These are phyloP conservation scores for Monosiga brevicollis DNA, from an alignment of 78 protist genomes.

Conservation along the genomic window DNA sequence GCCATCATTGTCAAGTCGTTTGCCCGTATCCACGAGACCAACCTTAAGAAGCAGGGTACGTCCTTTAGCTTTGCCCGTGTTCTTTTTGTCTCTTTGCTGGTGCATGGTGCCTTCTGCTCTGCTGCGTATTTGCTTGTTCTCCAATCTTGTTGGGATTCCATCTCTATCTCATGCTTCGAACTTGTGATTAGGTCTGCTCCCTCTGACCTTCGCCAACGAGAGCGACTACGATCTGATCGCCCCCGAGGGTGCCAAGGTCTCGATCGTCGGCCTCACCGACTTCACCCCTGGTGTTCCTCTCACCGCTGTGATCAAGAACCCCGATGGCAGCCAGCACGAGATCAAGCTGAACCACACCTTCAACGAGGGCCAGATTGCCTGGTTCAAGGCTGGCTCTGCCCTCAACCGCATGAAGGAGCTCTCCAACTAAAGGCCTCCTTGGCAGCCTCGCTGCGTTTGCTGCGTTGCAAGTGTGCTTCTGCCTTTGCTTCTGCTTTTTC, in stretches of 20 bases:
- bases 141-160: too few species aligned
- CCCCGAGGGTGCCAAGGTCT: conserved; percentile 42
- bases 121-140: too few species aligned
- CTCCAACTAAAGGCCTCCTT: not conserved
- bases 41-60: conserved; percentile 88
- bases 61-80: not conserved
- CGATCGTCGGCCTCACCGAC: conserved; percentile 42
- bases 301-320: not conserved
- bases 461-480: not conserved
- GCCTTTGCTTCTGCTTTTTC: not conserved
- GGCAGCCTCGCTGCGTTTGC: not conserved
- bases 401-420: conserved; percentile 55
- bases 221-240: conserved; percentile 71
- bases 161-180: too few species aligned
- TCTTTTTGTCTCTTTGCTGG: not conserved
- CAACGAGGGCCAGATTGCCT: conserved; percentile 83
- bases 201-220: conserved; percentile 82
- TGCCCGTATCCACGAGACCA: conserved; percentile 95
- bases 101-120: not conserved
- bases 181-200: conserved; percentile 57
- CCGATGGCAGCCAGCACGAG: conserved; percentile 11
- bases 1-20: conserved; percentile 85
- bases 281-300: conserved; percentile 56
- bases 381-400: conserved; percentile 91
- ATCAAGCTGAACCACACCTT: conserved; percentile 74